These are phyloP conservation scores for Agaricus bisporus DNA, from an alignment of 768 basidiomycete genomes.

Conservation along the genomic window DNA sequence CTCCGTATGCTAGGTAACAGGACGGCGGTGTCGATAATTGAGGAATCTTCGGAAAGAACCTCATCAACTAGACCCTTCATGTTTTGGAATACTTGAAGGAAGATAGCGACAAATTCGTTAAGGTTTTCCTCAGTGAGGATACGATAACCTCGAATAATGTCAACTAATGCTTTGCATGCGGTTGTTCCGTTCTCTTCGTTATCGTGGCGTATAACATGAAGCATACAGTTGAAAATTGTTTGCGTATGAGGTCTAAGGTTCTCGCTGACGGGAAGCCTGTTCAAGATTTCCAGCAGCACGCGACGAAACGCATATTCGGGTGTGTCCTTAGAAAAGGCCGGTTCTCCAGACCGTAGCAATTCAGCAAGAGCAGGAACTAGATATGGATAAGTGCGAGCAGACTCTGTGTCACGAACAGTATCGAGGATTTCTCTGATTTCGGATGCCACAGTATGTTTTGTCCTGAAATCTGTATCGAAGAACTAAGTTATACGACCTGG, in stretches of 20 bases:
- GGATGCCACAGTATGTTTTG: constrained; percentile 62
- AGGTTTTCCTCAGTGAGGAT: constrained; percentile 67
- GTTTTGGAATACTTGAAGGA: constrained; percentile 73
- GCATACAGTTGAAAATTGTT: constrained; percentile 71
- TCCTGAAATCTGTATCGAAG: constrained; percentile 51
- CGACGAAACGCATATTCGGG: constrained; percentile 80
- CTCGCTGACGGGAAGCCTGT: constrained; percentile 81
- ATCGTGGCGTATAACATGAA: constrained; percentile 79
- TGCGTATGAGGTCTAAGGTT: constrained; percentile 62
- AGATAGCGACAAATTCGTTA: constrained; percentile 72
- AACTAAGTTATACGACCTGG: neutral
- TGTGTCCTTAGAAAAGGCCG: constrained; percentile 59
- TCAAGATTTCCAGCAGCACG: constrained; percentile 81
- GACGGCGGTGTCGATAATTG: constrained; percentile 44
- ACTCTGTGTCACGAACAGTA: constrained; percentile 69
- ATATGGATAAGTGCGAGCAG: constrained; percentile 59
- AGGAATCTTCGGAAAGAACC: constrained; percentile 64
- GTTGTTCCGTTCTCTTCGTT: constrained; percentile 94
- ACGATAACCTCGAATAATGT: constrained; percentile 77
- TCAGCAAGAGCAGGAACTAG: constrained; percentile 72
- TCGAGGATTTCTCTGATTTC: constrained; percentile 83
- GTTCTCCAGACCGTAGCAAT: constrained; percentile 62
- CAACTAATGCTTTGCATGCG: constrained; percentile 88
- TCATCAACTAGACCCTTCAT: constrained; percentile 69
- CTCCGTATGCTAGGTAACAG: constrained; percentile 73